phyloP scores from a whole-genome alignment of 2,329 filamentous ascomycete genomes.

The Cordyceps tenuipes region DNA sequence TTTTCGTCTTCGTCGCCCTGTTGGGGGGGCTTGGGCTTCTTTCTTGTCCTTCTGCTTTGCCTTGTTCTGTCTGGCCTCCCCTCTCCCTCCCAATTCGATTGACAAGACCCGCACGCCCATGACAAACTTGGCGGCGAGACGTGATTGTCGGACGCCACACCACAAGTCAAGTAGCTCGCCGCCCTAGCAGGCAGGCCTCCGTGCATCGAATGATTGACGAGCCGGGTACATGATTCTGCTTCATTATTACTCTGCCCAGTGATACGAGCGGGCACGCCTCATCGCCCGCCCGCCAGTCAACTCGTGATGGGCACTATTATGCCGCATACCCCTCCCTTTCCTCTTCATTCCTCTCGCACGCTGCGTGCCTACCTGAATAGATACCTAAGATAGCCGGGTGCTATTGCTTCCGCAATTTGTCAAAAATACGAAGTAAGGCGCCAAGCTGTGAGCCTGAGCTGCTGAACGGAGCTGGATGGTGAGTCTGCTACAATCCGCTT shows the following conservation, averaged over 20 bases:
- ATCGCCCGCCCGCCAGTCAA: background rate
- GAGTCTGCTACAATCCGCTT: background rate
- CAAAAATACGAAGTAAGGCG: too few species aligned
- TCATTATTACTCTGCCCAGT: background rate
- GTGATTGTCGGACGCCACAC: constrained; percentile 5
- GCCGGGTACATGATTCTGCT: background rate
- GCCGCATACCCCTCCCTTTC: background rate
- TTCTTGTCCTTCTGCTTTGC: background rate
- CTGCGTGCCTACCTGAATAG: background rate
- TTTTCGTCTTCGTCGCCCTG: background rate
- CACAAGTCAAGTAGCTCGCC: background rate
- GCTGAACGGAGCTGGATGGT: background rate
- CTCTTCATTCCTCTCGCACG: background rate
- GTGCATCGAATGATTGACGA: background rate
- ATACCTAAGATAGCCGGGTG: background rate
- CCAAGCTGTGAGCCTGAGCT: too few species aligned
- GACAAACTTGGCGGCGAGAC: constrained; percentile 7
- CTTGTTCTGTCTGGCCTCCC: background rate
- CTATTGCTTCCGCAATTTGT: background rate
- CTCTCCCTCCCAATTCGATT: background rate
- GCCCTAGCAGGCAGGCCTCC: background rate
- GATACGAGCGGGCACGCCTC: background rate
- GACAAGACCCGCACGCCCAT: background rate
- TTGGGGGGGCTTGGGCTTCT: background rate
- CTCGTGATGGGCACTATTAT: background rate